Evolutionary conservation across 2,329 filamentous ascomycete species (phyloP), one percentile per base, ranked within the genome.

Genomic region (Proliferodiscus dingleyae): DNA sequence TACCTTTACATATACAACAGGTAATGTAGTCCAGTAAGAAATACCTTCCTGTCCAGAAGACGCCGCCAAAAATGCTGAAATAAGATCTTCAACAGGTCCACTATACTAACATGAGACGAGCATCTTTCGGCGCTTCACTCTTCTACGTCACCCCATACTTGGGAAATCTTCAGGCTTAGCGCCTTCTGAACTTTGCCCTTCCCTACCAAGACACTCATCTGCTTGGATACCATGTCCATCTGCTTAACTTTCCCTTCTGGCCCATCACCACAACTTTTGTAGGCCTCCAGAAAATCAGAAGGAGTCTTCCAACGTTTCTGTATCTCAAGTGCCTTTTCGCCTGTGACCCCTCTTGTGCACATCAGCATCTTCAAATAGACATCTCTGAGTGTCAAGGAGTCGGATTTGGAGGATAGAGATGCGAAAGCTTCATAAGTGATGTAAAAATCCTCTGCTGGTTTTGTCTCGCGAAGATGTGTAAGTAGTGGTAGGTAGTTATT

Each of bases 361-460:
- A 93, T 89, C 38, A 93, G 73, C 86, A 93, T 91, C 65, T 90
- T 90, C 21, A 93, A 68, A 55, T 80, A 91, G 0, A 90, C 65
- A 56, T 93, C 87, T 45, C 85, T 73, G 8, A 91, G 68, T 0
- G 85, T 87, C 56, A 89, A 77, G 47, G 77, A 77, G 42, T 87
- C 83, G 0, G 84, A 87, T 64, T 93, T 93, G 7, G 83, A 87
- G 1, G 80, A 80, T 36, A 91, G 67, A 1, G 80, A 81, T 0
- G 82, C 79, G 61, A 91, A 90, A 0, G 83, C 83, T 0, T 75
- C 68, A 56, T 89, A 89, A 9, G 76, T 87, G 48, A 89, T 76
- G 57, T 83, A 74, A 59, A 80, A 80, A 3, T 72, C 71, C 6
- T 59, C 65, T 0, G 64, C 63, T 0, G 77, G 73, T 22, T 81